phyloP scores from a whole-genome alignment of 2,329 filamentous ascomycete species.

The Colletotrichum somersetense region DNA sequence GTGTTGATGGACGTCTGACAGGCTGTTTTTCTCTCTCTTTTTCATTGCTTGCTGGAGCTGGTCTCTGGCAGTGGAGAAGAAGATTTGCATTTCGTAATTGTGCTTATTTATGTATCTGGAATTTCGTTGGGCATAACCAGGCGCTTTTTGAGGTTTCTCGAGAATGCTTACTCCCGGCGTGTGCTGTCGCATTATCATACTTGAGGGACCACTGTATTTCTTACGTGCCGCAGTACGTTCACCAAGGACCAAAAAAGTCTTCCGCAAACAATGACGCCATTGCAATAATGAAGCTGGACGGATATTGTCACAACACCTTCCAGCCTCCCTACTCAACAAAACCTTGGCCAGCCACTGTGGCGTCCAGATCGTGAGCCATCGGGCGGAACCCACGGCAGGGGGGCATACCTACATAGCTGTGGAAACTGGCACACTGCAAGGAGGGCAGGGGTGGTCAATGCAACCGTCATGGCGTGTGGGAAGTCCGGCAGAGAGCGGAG shows the following conservation, averaged over 20 bases:
- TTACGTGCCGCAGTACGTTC: not conserved
- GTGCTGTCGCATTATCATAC: not conserved
- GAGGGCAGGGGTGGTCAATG: slow-evolving; percentile 32
- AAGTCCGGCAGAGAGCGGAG: slow-evolving; percentile 24
- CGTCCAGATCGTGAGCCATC: slow-evolving; percentile 27
- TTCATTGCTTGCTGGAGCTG: slow-evolving; percentile 66
- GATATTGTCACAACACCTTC: not conserved
- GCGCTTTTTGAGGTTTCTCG: not conserved
- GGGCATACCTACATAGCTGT: not conserved
- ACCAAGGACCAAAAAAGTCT: not conserved
- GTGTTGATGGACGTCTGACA: slow-evolving; percentile 93
- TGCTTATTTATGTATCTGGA: no score
- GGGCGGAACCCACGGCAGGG: not conserved
- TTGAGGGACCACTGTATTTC: not conserved
- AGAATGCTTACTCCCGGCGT: no score
- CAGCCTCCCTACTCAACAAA: not conserved
- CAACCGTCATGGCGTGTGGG: slow-evolving; percentile 40
- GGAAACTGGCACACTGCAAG: not conserved
- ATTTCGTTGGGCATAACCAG: no score
- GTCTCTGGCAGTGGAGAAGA: slow-evolving; percentile 66
- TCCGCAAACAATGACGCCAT: not conserved
- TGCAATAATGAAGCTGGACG: not conserved
- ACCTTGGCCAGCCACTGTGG: slow-evolving; percentile 35
- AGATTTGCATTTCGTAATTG: not conserved
- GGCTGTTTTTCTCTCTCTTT: slow-evolving; percentile 64